Evolutionary conservation across 2,329 filamentous ascomycete genomes (phyloP), one percentile per base, ranked within the genome.

Genomic region (Aspergillus fructus): DNA sequence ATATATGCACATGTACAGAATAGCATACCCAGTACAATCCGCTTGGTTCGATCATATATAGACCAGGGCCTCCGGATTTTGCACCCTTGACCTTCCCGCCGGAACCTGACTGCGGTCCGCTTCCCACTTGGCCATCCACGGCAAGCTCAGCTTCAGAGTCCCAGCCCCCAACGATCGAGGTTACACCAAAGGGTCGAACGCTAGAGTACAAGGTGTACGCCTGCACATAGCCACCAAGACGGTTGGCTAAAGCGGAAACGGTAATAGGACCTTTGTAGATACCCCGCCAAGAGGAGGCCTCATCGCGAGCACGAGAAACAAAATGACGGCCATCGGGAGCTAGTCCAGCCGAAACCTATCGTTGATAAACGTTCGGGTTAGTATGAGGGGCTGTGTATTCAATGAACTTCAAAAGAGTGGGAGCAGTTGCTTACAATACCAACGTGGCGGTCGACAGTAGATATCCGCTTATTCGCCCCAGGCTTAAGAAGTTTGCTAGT

Each of bases 31-130:
- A 99, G 83, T 96, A 97, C 66, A 93, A 79, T 55, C 94, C 94
- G 71, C 92, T 96, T 42, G 94, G 94, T 81, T 99, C 94, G 67
- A 99, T 93, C 94, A 99, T 99, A 84, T 97, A 99, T 61, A 99
- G 85, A 62, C 88, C 93, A 21, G 94, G 94, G 1, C 93, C 94
- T 66, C 94, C 94, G 73, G 92, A 87, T 75, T 86, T 89, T 70
- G 86, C 87, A 69, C 86, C 85, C 59, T 85, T 78, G 43, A 87
- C 83, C 79, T 94, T 96, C 71, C 93, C 93, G 62, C 93, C 93
- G 23, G 91, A 86, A 58, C 93, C 93, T 57, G 84, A 83, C 43
- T 80, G 80, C 49, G 93, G 93, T 21, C 93, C 93, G 40, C 78
- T 83, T 62, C 93, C 93, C 37, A 97, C 93, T 77, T 96, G 88